Base-by-base conservation (phyloP, 2,329 filamentous ascomycete genomes). In the Macrophomina tecta region DNA sequence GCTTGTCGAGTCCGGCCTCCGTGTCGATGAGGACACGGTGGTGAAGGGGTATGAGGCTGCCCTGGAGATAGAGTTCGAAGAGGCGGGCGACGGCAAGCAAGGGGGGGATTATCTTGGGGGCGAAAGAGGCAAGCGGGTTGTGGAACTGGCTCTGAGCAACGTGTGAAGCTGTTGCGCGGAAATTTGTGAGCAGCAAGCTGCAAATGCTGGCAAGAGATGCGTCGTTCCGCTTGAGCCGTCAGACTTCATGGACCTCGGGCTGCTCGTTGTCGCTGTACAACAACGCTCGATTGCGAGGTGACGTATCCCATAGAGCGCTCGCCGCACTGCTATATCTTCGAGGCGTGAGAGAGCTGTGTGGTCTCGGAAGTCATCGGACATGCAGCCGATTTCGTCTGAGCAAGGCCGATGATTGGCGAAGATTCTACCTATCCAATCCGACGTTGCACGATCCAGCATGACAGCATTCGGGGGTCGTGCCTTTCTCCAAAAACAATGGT, bases 21-120 rank as follows among this genome's bases (percentile, higher is more conserved):
- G 89, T 67, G 93, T 99, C 34, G 95, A 98, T 72, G 94, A 98
- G 80, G 92, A 95, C 51, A 94, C 89, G 77, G 91, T 98, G 28
- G 90, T 89, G 72, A 88, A 84, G 73, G 93, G 91, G 0, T 99
- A 98, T 76, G 88, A 91, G 64, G 91, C 91, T 69, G 91, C 91
- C 36, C 83, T 97, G 2, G 91, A 96, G 73, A 82, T 94, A 74
- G 89, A 88, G 16, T 83, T 89, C 61, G 83, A 87, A 68, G 85
- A 87, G 16, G 82, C 85, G 1, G 82, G 84, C 23, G 88, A 87
- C 32, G 86, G 69, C 32, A 71, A 77, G 36, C 70, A 74, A 34
- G 75, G 74, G 1, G 67, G 38, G 30, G 70, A 73, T 48, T 80
- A 75, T 68, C 61, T 81, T 36, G 79, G 76, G 48, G 78, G 77